Base-by-base conservation (phyloP, 805 yeast genomes). In the Candida alai region DNA sequence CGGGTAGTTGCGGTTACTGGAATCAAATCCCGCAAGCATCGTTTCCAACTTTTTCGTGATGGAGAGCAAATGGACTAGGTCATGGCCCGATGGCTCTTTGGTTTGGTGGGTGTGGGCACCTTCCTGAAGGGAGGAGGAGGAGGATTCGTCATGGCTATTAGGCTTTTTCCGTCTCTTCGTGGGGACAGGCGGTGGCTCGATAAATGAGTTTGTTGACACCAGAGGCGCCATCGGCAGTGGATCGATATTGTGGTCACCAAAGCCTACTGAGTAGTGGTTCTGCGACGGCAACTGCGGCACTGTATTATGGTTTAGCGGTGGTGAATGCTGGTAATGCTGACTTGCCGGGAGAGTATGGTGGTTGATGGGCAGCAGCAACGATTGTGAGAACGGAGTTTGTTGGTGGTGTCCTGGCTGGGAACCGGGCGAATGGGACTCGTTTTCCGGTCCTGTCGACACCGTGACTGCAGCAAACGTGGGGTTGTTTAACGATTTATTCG, bases 11-110 rank as follows among this genome's bases (percentile, higher is more conserved):
- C 41, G 41, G 29, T 43, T 36, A 9, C 37, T 39, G 4, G 24
- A 13, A 29, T 51, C 54, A 23, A 39, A 43, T 9, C 29, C 31
- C 8, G 36, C 37, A 9, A 49, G 29, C 4, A 42, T 21, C 3
- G 28, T 19, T 13, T 56, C 52, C 11, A 62, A 40, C 21, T 49
- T 49, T 18, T 55, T 46, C n/a, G 56, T 42, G 10, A 60, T 47
- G 13, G 59, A 51, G 10, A 60, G 45, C 3, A 62, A 39, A 35
- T 55, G 59, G 15, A 58, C 48, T 14, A 58, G 38, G 25, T 56
- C 58, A 25, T 41, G 43, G 28, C 21, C 16, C 9, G 6, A 20
- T 17, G 34, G 17, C 27, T 26, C n/a, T 18, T 30, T 14, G 8
- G 5, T 19, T 10, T 3, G 16, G 11, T 16, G 12, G 6, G 6